These are phyloP conservation scores for Aspergillus spinulosporus DNA, from an alignment of 2,329 filamentous ascomycete species.

Conservation along the genomic window DNA sequence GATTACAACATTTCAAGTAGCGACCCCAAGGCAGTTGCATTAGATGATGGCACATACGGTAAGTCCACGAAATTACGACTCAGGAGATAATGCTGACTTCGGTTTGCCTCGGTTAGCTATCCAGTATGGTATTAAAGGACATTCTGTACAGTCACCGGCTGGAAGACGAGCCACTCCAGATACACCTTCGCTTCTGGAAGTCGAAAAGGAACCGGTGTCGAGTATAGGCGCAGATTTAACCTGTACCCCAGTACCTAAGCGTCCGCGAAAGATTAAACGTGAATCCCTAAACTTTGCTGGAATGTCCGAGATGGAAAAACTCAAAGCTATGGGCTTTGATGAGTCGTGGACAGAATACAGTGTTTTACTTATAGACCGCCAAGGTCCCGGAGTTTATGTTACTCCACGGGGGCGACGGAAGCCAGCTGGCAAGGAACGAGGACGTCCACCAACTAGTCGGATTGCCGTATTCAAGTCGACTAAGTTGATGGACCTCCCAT, in stretches of 20 bases:
- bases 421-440: constrained; percentile 39
- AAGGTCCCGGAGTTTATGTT: constrained; percentile 42
- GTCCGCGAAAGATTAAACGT: constrained; percentile 17
- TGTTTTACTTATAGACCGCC: constrained; percentile 39
- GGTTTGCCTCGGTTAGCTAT: constrained; percentile 4
- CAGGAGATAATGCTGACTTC: not conserved
- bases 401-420: constrained; percentile 42
- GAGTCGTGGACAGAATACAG: constrained; percentile 45
- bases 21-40: constrained; percentile 34
- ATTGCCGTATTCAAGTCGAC: constrained; percentile 43
- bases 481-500: constrained; percentile 35
- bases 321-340: constrained; percentile 43
- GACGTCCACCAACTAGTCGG: constrained; percentile 41
- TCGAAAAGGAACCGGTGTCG: constrained; percentile 12
- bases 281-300: constrained; percentile 26
- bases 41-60: constrained; percentile 36
- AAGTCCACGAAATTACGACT: constrained; percentile 13
- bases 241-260: constrained; percentile 1
- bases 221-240: constrained; percentile 1
- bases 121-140: constrained; percentile 13
- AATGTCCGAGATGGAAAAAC: constrained; percentile 41
- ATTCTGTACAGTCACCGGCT: constrained; percentile 4
- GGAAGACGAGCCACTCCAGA: constrained; percentile 21
- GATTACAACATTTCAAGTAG: constrained; percentile 37
- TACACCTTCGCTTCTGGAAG: constrained; percentile 20